Percentiles rank a stretch among this genome's conserved stretches.
Conservation (phyloP, 305 asterid genomes). For the Fraxinus sp. region DNA sequence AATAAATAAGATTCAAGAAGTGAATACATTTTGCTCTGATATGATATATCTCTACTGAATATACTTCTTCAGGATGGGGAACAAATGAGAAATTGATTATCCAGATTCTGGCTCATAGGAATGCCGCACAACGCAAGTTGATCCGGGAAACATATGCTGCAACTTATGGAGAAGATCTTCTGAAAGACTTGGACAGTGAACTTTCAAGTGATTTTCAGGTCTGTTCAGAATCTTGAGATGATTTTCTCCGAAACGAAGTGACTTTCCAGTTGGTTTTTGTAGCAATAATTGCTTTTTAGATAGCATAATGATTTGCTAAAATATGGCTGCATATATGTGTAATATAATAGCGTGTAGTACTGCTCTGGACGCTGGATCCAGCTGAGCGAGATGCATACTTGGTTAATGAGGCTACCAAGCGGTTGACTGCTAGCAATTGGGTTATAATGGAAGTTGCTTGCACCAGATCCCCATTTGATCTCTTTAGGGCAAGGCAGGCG, state of each 20-base stretch:
- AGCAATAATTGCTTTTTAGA: neutral
- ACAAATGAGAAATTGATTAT: slow-evolving; percentile 66
- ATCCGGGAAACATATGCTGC: slow-evolving; percentile 67
- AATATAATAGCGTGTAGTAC: slow-evolving; percentile 52
- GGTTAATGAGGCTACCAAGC: slow-evolving; percentile 74
- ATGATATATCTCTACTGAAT: neutral
- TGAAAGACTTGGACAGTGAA: slow-evolving; percentile 72
- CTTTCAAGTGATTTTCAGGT: slow-evolving; percentile 82
- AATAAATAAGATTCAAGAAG: slow-evolving; percentile 41
- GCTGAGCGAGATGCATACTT: slow-evolving; percentile 74
- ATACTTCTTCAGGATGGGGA: slow-evolving; percentile 63
- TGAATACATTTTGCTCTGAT: neutral
- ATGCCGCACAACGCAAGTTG: slow-evolving; percentile 62
- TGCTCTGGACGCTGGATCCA: slow-evolving; percentile 73
- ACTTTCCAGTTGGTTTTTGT: neutral
- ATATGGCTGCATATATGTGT: slow-evolving; percentile 1
- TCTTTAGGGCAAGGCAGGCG: slow-evolving; percentile 62
- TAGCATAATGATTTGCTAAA: neutral
- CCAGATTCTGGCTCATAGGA: slow-evolving; percentile 77
- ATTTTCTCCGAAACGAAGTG: neutral
- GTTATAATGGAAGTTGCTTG: slow-evolving; percentile 79
- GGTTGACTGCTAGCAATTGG: slow-evolving; percentile 48
- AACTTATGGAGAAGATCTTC: slow-evolving; percentile 76
- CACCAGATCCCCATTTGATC: slow-evolving; percentile 67
- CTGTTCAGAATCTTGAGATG: neutral